Conservation (phyloP, 768 basidiomycete species). For the Leccinum fibrillosum region DNA sequence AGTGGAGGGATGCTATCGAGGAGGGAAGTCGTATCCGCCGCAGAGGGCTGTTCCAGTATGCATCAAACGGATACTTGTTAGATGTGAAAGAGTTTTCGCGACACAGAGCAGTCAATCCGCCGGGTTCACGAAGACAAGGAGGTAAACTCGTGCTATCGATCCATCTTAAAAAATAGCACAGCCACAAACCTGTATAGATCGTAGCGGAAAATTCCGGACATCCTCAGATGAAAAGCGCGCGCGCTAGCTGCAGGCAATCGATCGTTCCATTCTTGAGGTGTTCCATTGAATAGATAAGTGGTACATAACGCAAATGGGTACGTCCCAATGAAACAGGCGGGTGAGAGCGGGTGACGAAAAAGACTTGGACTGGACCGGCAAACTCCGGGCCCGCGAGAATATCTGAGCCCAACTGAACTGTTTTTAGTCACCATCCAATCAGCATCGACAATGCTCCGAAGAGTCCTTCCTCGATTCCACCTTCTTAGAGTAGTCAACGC, state of each 20-base stretch:
- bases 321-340: background rate
- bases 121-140: slow-evolving; percentile 15
- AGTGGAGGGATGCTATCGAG: slow-evolving; percentile 46
- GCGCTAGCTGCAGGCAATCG: background rate
- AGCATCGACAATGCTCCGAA: slow-evolving; percentile 31
- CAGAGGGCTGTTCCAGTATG: slow-evolving; percentile 38
- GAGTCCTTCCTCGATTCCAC: slow-evolving; percentile 44
- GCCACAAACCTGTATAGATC: slow-evolving; percentile 26
- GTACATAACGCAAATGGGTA: background rate
- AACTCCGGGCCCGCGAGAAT: background rate
- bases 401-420: background rate
- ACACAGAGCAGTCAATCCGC: slow-evolving; percentile 17
- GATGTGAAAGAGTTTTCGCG: slow-evolving; percentile 8
- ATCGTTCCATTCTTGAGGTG: background rate
- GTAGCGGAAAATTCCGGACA: slow-evolving; percentile 11
- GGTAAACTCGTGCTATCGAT: slow-evolving; percentile 4
- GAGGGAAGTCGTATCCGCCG: slow-evolving; percentile 36
- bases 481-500: slow-evolving; percentile 41
- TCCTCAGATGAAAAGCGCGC: background rate
- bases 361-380: background rate
- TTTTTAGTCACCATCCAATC: background rate
- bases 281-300: background rate
- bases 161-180: slow-evolving; percentile 13
- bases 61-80: slow-evolving; percentile 37
- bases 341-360: background rate